A percentile compares a stretch with the other conserved stretches of the same genome.
Conservation (phyloP, 305 asterid genomes). For the Fraxinus nigra region DNA sequence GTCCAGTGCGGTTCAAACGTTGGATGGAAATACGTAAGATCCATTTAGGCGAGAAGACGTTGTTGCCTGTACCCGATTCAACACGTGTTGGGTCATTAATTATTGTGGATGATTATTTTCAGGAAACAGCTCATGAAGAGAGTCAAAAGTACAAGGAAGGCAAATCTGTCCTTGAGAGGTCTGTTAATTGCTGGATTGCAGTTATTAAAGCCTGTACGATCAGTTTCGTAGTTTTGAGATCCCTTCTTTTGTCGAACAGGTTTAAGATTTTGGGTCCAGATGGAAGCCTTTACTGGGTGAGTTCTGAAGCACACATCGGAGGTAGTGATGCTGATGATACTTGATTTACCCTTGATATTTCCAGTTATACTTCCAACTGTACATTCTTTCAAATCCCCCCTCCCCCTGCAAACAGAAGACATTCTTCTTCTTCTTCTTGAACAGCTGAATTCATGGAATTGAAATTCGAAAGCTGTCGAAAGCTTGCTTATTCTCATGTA, state of each 20-base stretch:
- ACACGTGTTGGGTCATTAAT: neutral
- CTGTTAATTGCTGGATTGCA: conserved; percentile 22
- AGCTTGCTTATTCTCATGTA: neutral
- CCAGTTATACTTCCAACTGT: conserved; percentile 31
- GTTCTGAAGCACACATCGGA: conserved; percentile 58
- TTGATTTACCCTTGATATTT: conserved; percentile 11
- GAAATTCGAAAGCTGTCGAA: neutral
- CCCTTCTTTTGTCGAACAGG: conserved; percentile 37
- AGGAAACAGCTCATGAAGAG: conserved; percentile 75
- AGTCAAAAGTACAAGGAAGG: conserved; percentile 83
- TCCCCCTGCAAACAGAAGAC: neutral
- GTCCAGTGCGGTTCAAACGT: conserved; percentile 74
- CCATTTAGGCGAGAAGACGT: neutral
- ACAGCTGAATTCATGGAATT: conserved; percentile 3
- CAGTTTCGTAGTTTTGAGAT: conserved; percentile 10
- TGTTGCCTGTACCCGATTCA: neutral
- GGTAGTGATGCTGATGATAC: conserved; percentile 66
- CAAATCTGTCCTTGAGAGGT: conserved; percentile 87
- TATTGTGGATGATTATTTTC: conserved; percentile 19
- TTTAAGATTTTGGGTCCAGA: conserved; percentile 75
- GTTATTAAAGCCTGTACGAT: neutral
- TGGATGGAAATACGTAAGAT: conserved; percentile 89
- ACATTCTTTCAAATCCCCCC: conserved; percentile 26
- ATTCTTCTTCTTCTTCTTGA: neutral
- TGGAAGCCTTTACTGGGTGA: conserved; percentile 64